These are phyloP conservation scores for Colletotrichum tabaci DNA, from an alignment of 2,329 filamentous ascomycete genomes.

Conservation along the genomic window DNA sequence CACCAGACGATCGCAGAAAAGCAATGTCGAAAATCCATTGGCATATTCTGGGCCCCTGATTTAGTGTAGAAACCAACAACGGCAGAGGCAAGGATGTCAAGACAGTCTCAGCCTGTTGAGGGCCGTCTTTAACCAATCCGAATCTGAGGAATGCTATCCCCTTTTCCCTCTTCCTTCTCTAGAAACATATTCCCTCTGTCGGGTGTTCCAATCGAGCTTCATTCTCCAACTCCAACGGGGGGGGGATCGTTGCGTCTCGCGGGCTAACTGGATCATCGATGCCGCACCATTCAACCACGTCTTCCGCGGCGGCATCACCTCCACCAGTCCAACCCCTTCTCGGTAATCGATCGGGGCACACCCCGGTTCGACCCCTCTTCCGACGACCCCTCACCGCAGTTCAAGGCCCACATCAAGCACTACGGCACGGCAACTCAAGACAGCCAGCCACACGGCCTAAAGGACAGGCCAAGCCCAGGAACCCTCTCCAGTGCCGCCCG, in stretches of 20 bases:
- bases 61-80: background rate
- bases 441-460: constrained; percentile 32
- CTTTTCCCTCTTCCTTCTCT: constrained; percentile 12
- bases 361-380: constrained; percentile 27
- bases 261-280: constrained; percentile 5
- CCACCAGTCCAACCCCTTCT: constrained; percentile 18
- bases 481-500: constrained; percentile 22
- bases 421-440: constrained; percentile 30
- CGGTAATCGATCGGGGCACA: constrained; percentile 34
- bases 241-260: constrained; percentile 6
- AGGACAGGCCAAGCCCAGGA: constrained; percentile 28
- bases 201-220: constrained; percentile 11
- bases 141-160: constrained; percentile 15
- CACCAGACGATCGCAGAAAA: constrained; percentile 31
- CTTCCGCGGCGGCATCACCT: constrained; percentile 9
- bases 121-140: constrained; percentile 18
- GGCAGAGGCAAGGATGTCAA: constrained; percentile 25
- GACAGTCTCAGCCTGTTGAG: constrained; percentile 16
- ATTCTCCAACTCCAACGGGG: constrained; percentile 10
- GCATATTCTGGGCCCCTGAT: constrained; percentile 1
- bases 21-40: constrained; percentile 18
- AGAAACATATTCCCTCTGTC: background rate
- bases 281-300: constrained; percentile 29
- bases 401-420: constrained; percentile 25
- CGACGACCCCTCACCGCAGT: constrained; percentile 26